Evolutionary conservation across 352 stramenopile genomes (phyloP), one percentile per base, ranked within the genome.

Genomic region (Globisporangium spinosum): DNA sequence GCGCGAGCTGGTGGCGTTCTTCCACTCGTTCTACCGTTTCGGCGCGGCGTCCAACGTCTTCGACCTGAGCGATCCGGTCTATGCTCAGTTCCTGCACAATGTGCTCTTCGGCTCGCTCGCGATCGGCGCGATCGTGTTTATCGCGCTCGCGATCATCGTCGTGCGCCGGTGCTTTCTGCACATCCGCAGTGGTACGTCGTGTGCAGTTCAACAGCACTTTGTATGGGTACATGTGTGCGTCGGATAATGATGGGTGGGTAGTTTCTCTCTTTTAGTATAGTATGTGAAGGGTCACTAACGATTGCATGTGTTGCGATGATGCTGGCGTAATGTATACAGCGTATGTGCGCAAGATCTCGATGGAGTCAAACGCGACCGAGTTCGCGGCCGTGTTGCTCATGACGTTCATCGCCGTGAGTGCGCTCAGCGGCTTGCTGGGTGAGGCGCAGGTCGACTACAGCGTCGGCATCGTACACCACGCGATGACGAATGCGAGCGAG

Each of bases 401-500:
- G 47, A 87, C 82, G 13, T 83, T 94, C 67, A 74, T 91, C 51
- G 86, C 86, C 7, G 79, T 94, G 58, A 91, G 79, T 45, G 78
- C 86, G 12, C 68, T 94, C 10, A 83, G 81, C 8, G 86, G 86
- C 10, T 72, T 94, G 15, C 67, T 94, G 34, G 86, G 84, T 58
- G 84, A 93, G 69, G 86, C 82, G 32, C 86, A 94, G 59, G 83
- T 93, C 32, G 84, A 94, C 72, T 94, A 94, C 80, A 91, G 84
- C 60, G 80, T 85, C n/a, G 77, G 85, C 9, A 75, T 91, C 34
- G 76, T 93, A 62, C 75, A 78, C 47, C 77, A 89, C 58, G 86
- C 83, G 22, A 91, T 94, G 84, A 78, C 74, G 45, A 94, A 94
- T 67, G 79, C 76, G 2, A 93, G 82, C 51, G 54, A 79, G 34